Conservation (phyloP, 164 flowering plant genomes). For the Nelumbo lutea region DNA sequence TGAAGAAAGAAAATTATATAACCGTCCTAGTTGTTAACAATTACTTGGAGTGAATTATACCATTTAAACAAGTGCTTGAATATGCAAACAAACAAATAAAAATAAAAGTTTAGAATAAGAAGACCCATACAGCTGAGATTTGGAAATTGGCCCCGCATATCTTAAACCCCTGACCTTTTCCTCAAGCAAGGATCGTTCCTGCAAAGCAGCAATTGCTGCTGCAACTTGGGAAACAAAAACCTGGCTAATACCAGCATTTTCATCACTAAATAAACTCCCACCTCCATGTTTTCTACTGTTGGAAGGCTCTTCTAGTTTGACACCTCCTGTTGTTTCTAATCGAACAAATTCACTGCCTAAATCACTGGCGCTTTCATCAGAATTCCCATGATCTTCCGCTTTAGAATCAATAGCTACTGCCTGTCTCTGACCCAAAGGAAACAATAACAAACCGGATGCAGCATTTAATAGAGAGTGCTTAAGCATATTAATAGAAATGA, state of each 20-base stretch:
- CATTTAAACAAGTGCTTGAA: neutral
- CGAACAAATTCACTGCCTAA: conserved; percentile 2
- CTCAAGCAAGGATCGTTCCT: conserved; percentile 69
- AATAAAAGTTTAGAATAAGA: neutral
- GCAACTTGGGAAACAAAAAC: conserved; percentile 75
- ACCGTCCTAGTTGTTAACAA: neutral
- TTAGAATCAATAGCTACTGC: conserved; percentile 2
- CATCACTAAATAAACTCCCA: conserved; percentile 5
- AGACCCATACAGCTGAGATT: conserved; percentile 46
- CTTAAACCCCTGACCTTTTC: conserved; percentile 50
- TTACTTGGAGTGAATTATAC: neutral
- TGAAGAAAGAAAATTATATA: conserved; percentile 2
- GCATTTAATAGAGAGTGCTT: conserved; percentile 48
- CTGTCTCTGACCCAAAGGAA: conserved; percentile 25
- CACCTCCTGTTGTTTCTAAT: neutral
- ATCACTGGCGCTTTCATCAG: conserved; percentile 6
- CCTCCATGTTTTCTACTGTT: conserved; percentile 14
- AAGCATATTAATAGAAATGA: conserved; percentile 44
- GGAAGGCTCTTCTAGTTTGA: conserved; percentile 10
- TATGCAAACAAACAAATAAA: neutral
- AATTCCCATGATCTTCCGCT: conserved; percentile 5
- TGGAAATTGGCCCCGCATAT: conserved; percentile 28
- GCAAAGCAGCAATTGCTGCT: conserved; percentile 85
- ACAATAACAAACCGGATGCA: conserved; percentile 31
- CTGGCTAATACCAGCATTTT: conserved; percentile 7